Percentiles rank a stretch among this genome's conserved stretches.
These are phyloP conservation scores for Epichloe gansuensis DNA, from an alignment of 2,329 filamentous ascomycete genomes.

Conservation along the genomic window DNA sequence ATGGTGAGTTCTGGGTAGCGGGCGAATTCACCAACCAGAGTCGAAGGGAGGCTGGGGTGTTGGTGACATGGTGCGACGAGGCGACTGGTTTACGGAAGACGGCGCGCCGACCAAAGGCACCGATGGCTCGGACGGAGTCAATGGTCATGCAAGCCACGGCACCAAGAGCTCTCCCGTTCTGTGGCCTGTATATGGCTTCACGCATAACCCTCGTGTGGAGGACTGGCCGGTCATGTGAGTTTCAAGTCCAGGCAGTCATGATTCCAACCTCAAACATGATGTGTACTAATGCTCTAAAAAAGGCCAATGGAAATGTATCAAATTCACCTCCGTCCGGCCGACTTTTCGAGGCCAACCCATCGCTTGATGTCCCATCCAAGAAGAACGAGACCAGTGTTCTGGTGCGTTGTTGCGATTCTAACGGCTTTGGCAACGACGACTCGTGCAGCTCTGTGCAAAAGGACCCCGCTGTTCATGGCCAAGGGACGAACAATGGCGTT, in stretches of 20 bases:
- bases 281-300: slow-evolving; percentile 10
- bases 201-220: slow-evolving; percentile 35
- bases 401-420: slow-evolving; percentile 21
- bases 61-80: slow-evolving; percentile 32
- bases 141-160: not conserved
- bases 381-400: slow-evolving; percentile 29
- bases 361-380: slow-evolving; percentile 30
- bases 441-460: slow-evolving; percentile 16
- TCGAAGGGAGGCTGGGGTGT: slow-evolving; percentile 30
- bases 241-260: not conserved
- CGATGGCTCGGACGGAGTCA: not conserved
- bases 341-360: slow-evolving; percentile 36
- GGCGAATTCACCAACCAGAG: slow-evolving; percentile 41
- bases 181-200: slow-evolving; percentile 37
- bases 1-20: slow-evolving; percentile 38
- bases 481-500: slow-evolving; percentile 13
- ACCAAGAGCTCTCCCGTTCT: slow-evolving; percentile 24
- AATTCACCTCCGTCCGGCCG: slow-evolving; percentile 27
- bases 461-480: slow-evolving; percentile 20
- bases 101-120: slow-evolving; percentile 8
- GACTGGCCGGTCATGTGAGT: slow-evolving; percentile 41
- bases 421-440: slow-evolving; percentile 1
- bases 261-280: not conserved
- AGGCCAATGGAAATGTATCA: slow-evolving; percentile 36
- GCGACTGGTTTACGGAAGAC: slow-evolving; percentile 31